Percentiles rank a stretch among this genome's conserved stretches.
Evolutionary conservation across 805 yeast species (phyloP).

Genomic region (Zygosaccharomyces rouxii): DNA sequence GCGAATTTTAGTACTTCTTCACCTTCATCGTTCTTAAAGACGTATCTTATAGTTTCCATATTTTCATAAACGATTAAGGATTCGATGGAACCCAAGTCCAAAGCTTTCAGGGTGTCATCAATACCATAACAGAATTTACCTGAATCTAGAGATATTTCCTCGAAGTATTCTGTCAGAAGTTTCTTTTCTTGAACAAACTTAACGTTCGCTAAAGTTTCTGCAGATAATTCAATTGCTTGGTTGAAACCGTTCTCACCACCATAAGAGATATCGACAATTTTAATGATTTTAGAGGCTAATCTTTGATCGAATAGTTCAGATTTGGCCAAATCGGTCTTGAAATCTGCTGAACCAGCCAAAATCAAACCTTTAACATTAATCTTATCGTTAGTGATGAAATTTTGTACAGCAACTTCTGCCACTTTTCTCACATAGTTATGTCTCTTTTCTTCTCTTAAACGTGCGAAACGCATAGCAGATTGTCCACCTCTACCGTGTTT

Average conservation of each 20-base stretch:
- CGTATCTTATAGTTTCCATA: constrained; percentile 77
- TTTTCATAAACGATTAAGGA: constrained; percentile 89
- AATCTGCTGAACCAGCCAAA: constrained; percentile 98
- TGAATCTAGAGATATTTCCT: constrained; percentile 94
- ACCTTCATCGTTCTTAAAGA: constrained; percentile 79
- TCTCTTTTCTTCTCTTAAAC: constrained; percentile 98
- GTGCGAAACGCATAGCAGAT: constrained; percentile 97
- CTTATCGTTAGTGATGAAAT: constrained; percentile 91
- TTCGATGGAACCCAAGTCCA: constrained; percentile 95
- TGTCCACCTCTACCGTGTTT: constrained; percentile 99
- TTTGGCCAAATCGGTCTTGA: constrained; percentile 88
- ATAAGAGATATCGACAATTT: constrained; percentile 93
- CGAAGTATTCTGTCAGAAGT: constrained; percentile 85
- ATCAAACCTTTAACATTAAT: constrained; percentile 91
- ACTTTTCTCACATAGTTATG: constrained; percentile 98
- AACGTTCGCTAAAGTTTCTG: constrained; percentile 94
- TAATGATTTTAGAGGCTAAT: constrained; percentile 78
- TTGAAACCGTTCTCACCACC: constrained; percentile 99
- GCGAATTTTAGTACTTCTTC: constrained; percentile 68
- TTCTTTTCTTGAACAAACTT: constrained; percentile 98
- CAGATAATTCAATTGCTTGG: constrained; percentile 97
- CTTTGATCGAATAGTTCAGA: constrained; percentile 93
- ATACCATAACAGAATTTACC: constrained; percentile 98
- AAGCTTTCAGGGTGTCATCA: constrained; percentile 92
- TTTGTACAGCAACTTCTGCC: constrained; percentile 96